Evolutionary conservation across 2,329 filamentous ascomycete genomes (phyloP), one percentile per base, ranked within the genome.

Genomic region (Fusarium sp.): DNA sequence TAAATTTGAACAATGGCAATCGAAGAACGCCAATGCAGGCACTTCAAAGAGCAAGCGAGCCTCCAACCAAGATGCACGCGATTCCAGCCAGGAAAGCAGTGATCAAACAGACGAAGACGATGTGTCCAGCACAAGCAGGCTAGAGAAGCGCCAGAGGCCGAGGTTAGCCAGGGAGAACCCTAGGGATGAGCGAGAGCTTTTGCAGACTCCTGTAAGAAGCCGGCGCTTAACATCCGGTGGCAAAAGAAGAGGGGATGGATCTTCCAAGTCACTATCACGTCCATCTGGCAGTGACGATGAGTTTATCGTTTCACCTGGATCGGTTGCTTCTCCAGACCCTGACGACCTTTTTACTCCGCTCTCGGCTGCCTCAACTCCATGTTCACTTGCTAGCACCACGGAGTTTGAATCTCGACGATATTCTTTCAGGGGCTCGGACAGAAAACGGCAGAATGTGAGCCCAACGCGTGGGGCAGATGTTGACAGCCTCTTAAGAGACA

Each of bases 301-400:
- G 7, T 53, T 15, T 7, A 2, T 43, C 10, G 3, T 18, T 15
- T 56, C 67, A 13, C 51, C 67, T 15, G 58, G 8, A 18, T 70
- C 67, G 11, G 32, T 58, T 15, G 8, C 49, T 11, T 68, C 67
- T 27, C 67, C 63, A 32, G 44, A 20, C 12, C n/a, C 40, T 15
- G 54, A 44, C 30, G 58, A 71, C 12, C 5, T 70, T 12, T 70
- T 70, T 6, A 65, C 58, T 24, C 58, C 58, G 3, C 5, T 30
- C 7, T 65, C 46, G 16, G 8, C 32, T 41, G 29, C 22, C 9
- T 59, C 43, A 8, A 71, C 67, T 6, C 67, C 62, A 24, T 22
- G 22, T 16, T 67, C 67, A 40, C 13, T 58, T 20, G 18, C 13
- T 12, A 53, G 45, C 27, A 46, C 32, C 6, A 11, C 16, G 10